A percentile compares a stretch with the other conserved stretches of the same genome.
These are phyloP conservation scores for Lactifluus pinguis DNA, from an alignment of 768 basidiomycete species.

Conservation along the genomic window DNA sequence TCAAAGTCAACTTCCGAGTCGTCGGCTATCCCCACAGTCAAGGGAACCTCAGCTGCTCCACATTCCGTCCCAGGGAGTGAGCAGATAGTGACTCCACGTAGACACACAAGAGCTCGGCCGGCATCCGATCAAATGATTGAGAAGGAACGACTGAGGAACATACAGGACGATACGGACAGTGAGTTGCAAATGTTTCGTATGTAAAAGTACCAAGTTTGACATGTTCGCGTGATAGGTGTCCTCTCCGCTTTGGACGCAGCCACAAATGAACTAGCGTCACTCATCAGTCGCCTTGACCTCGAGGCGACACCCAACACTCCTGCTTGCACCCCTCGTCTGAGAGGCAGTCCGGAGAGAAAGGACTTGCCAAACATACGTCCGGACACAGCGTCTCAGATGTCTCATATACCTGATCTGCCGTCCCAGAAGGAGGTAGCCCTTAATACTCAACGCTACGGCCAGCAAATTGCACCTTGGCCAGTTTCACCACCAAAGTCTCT, in stretches of 20 bases:
- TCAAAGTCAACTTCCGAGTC: not conserved
- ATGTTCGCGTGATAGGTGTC: constrained; percentile 34
- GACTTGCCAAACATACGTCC: constrained; percentile 28
- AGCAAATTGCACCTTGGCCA: constrained; percentile 59
- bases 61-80: constrained; percentile 28
- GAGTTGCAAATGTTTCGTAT: constrained; percentile 11
- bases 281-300: constrained; percentile 75
- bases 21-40: constrained; percentile 32
- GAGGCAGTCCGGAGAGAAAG: constrained; percentile 30
- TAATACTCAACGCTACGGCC: constrained; percentile 28
- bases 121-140: constrained; percentile 56
- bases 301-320: constrained; percentile 62
- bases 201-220: not conserved
- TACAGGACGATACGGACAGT: constrained; percentile 49
- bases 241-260: constrained; percentile 69
- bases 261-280: constrained; percentile 66
- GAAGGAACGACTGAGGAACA: constrained; percentile 37
- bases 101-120: constrained; percentile 44
- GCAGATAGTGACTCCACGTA: constrained; percentile 27
- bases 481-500: constrained; percentile 33
- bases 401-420: constrained; percentile 43
- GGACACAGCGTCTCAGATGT: constrained; percentile 36
- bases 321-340: constrained; percentile 26
- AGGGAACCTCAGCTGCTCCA: constrained; percentile 47
- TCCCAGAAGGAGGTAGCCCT: constrained; percentile 18